Evolutionary conservation across 2,329 filamentous ascomycete species (phyloP).

Genomic region (Stachybotrys chartarum): DNA sequence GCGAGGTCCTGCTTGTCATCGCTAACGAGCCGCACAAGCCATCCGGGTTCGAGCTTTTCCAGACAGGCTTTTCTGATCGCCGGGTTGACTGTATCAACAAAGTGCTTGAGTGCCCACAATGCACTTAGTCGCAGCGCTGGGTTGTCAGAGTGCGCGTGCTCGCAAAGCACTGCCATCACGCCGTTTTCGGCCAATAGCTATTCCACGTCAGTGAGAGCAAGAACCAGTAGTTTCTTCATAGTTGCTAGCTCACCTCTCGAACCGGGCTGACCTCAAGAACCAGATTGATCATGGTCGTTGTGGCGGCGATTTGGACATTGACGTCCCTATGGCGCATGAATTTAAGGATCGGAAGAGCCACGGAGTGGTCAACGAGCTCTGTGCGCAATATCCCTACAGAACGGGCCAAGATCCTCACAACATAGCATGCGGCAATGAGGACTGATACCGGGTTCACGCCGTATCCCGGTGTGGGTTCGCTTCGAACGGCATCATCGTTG

Average conservation of each 20-base stretch:
- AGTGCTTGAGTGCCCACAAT: conserved; percentile 89
- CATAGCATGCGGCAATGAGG: conserved; percentile 77
- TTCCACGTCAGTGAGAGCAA: conserved; percentile 9
- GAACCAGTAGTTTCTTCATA: not conserved
- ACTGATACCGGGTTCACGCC: conserved; percentile 71
- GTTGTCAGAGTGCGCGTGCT: conserved; percentile 76
- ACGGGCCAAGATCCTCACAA: conserved; percentile 72
- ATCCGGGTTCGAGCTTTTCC: conserved; percentile 68
- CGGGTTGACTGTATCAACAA: conserved; percentile 65
- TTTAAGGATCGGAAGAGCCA: conserved; percentile 68
- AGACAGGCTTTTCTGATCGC: conserved; percentile 71
- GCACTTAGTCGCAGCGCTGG: conserved; percentile 76
- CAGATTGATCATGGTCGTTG: conserved; percentile 76
- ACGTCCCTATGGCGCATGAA: conserved; percentile 69
- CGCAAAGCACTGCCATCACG: conserved; percentile 69
- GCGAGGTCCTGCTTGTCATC: conserved; percentile 51
- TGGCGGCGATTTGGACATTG: conserved; percentile 80
- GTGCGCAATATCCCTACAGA: conserved; percentile 82
- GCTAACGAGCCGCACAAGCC: conserved; percentile 73
- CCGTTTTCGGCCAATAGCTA: conserved; percentile 68
- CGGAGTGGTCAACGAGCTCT: conserved; percentile 76
- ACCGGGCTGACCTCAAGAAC: conserved; percentile 86
- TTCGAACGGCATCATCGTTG: conserved; percentile 21
- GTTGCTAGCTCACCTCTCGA: conserved; percentile 58
- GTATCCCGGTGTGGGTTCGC: conserved; percentile 38